Percentiles rank a stretch among this genome's conserved stretches.
These are phyloP conservation scores for Quercus wislizeni DNA, from an alignment of 306 rosid genomes.

Conservation along the genomic window DNA sequence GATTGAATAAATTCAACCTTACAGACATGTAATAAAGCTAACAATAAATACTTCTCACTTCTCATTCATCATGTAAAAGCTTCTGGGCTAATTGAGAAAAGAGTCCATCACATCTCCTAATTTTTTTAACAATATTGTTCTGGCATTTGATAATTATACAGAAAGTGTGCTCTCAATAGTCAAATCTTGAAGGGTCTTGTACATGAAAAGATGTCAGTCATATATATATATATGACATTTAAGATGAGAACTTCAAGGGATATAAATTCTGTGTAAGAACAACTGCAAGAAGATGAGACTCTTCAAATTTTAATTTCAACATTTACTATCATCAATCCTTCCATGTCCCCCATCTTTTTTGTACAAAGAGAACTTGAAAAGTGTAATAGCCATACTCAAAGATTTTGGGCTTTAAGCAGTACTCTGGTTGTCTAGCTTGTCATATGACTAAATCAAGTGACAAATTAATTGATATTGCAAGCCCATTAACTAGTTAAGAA, in stretches of 20 bases:
- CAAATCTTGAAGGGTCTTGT: neutral
- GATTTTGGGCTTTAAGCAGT: too few species aligned
- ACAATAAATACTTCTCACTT: neutral
- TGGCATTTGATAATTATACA: too few species aligned
- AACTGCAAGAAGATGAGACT: neutral
- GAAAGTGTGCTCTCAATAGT: too few species aligned
- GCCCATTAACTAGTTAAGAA: too few species aligned
- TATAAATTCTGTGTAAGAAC: neutral
- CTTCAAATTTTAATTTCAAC: neutral
- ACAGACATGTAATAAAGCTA: conserved; percentile 31
- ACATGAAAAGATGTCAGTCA: neutral
- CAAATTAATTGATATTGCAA: too few species aligned
- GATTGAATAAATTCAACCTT: too few species aligned
- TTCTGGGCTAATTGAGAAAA: neutral
- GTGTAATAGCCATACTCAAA: too few species aligned
- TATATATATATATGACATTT: too few species aligned
- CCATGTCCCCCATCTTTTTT: neutral
- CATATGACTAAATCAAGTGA: too few species aligned
- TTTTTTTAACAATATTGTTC: neutral
- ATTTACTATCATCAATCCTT: neutral
- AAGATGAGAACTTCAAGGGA: neutral
- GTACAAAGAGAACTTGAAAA: too few species aligned
- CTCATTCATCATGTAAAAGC: neutral
- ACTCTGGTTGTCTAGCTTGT: too few species aligned
- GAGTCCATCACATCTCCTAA: neutral